phyloP scores from a whole-genome alignment of 257 asterid genomes.

The Leonotis leonurus region DNA sequence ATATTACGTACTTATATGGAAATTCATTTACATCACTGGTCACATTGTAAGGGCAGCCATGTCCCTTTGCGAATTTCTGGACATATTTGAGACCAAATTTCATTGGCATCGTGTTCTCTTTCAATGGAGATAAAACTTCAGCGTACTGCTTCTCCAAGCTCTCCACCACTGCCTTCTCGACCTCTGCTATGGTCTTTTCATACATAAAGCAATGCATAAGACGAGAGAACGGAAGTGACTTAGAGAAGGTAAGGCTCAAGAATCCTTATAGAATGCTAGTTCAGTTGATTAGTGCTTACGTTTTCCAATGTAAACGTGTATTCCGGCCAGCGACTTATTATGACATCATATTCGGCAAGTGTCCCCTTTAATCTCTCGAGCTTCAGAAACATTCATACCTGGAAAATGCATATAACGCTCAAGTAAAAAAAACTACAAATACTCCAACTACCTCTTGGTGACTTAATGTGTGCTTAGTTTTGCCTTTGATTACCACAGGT shows the following conservation, averaged over 20 bases:
- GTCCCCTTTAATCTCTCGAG: constrained; percentile 60
- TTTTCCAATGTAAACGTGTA: constrained; percentile 66
- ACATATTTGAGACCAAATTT: constrained; percentile 83
- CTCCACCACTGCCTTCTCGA: constrained; percentile 79
- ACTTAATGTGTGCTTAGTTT: constrained; percentile 53
- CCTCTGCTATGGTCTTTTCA: constrained; percentile 74
- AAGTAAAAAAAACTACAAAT: background rate
- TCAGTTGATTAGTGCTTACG: too few relatives aligned
- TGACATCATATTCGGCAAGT: constrained; percentile 64
- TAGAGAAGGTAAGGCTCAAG: background rate
- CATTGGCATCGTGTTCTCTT: constrained; percentile 67
- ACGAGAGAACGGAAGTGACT: background rate
- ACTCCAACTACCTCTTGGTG: constrained; percentile 80
- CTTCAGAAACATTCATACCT: background rate
- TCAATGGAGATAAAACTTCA: constrained; percentile 74
- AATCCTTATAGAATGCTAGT: too few relatives aligned
- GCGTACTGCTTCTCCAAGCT: constrained; percentile 80
- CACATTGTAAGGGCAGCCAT: constrained; percentile 35
- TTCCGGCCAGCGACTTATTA: constrained; percentile 93
- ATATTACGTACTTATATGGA: background rate
- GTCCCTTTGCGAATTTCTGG: constrained; percentile 74
- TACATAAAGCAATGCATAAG: background rate
- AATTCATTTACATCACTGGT: constrained; percentile 47
- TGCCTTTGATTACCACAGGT: constrained; percentile 68
- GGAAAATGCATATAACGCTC: background rate